These are phyloP conservation scores for Mycena alexandri DNA, from an alignment of 768 basidiomycete genomes.

Conservation along the genomic window DNA sequence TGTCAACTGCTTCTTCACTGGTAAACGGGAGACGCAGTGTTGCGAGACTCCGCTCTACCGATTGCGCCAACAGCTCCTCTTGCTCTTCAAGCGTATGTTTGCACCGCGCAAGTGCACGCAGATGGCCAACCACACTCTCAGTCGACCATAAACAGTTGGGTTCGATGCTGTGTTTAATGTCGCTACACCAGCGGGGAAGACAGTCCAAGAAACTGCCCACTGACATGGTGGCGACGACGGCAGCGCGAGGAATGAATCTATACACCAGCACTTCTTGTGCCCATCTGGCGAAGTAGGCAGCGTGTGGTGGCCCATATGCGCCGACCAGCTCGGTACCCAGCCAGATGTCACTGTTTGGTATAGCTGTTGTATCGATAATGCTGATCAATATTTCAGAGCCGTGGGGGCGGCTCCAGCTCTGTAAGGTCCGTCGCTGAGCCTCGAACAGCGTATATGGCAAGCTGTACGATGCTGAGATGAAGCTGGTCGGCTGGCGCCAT, in stretches of 20 bases:
- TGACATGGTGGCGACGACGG: constrained; percentile 7
- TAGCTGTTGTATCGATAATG: constrained; percentile 11
- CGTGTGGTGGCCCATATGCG: background rate
- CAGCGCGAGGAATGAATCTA: constrained; percentile 7
- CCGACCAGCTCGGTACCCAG: constrained; percentile 22
- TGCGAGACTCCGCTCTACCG: constrained; percentile 11
- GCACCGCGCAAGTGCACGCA: background rate
- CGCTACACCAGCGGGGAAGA: constrained; percentile 22
- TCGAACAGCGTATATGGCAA: constrained; percentile 15
- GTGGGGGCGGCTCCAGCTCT: background rate
- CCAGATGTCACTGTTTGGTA: background rate
- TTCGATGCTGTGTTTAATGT: background rate
- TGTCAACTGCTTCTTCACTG: constrained; percentile 1
- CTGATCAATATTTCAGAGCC: constrained; percentile 3
- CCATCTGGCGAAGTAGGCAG: constrained; percentile 17
- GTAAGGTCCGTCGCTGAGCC: background rate
- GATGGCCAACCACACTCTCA: background rate
- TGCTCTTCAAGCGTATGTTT: background rate
- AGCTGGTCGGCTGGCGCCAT: background rate
- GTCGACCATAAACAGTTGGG: background rate
- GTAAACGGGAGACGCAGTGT: background rate
- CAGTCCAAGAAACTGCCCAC: background rate
- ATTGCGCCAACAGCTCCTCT: background rate
- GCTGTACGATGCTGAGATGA: constrained; percentile 21
- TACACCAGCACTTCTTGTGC: constrained; percentile 22